These are phyloP conservation scores for Solanum chacoense DNA, from an alignment of 305 asterid genomes.

Conservation along the genomic window DNA sequence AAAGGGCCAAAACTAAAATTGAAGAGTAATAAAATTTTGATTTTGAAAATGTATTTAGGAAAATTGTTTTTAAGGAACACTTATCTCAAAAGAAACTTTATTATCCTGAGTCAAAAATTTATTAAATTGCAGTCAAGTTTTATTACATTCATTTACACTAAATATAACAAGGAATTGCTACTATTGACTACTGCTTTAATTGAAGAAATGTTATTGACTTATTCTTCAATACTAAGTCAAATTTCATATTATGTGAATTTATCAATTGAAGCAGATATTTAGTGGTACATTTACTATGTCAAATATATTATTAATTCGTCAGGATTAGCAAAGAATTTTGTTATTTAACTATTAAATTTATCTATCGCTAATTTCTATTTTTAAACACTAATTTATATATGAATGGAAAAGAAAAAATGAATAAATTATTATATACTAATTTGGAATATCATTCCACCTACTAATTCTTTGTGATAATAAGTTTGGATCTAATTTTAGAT, in stretches of 20 bases:
- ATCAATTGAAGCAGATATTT: background rate
- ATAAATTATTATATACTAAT: background rate
- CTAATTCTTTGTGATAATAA: background rate
- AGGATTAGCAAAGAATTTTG: background rate
- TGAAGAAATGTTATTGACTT: background rate
- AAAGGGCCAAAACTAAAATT: background rate
- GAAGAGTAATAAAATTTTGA: background rate
- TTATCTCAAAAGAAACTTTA: background rate
- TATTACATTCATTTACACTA: background rate
- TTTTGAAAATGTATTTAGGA: background rate
- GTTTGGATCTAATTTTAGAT: background rate
- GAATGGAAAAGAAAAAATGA: background rate
- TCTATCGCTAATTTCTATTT: background rate
- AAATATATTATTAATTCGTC: background rate
- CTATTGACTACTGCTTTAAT: background rate
- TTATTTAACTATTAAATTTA: background rate
- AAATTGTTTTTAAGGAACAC: background rate
- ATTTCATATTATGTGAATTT: background rate
- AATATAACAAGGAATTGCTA: background rate
- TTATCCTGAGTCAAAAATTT: background rate
- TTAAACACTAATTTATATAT: background rate
- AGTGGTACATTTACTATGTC: background rate
- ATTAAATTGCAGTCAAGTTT: background rate
- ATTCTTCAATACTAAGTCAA: background rate
- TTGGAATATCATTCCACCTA: background rate